Evolutionary conservation across 169 alveolate genomes (phyloP).

Genomic region (Babesia bovis): DNA sequence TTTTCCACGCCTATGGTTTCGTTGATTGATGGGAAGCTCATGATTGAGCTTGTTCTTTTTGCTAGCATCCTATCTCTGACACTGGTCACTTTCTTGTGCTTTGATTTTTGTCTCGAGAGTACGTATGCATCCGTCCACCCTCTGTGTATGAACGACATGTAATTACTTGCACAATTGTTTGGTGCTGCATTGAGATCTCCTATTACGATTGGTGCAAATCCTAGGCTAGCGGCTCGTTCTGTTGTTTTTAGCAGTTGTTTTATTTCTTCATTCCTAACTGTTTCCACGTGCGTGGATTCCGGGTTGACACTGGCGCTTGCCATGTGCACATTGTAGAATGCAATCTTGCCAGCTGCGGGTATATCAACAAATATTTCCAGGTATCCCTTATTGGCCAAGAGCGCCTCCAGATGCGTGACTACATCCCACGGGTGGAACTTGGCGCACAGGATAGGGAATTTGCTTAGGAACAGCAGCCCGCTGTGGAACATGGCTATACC

Average conservation of each 20-base stretch:
- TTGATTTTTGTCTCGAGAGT: conserved; percentile 20
- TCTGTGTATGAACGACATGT: conserved; percentile 80
- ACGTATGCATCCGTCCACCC: conserved; percentile 87
- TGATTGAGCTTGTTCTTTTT: neutral
- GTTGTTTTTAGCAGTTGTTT: conserved; percentile 81
- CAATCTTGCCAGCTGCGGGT: conserved; percentile 81
- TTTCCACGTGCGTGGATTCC: conserved; percentile 83
- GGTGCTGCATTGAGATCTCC: conserved; percentile 91
- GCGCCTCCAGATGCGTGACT: conserved; percentile 84
- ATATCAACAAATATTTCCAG: conserved; percentile 83
- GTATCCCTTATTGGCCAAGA: conserved; percentile 86
- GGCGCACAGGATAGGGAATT: conserved; percentile 83
- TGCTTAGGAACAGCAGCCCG: conserved; percentile 86
- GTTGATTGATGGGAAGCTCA: neutral
- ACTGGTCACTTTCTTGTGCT: conserved; percentile 1
- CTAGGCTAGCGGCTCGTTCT: conserved; percentile 78
- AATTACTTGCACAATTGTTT: conserved; percentile 84
- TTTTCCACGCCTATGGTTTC: conserved; percentile 24
- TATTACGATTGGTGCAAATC: conserved; percentile 84
- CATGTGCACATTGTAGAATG: conserved; percentile 85
- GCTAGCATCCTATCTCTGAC: neutral
- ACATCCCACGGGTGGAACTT: conserved; percentile 82
- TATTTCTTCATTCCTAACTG: conserved; percentile 83
- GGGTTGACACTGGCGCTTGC: conserved; percentile 89
- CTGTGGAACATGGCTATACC: conserved; percentile 79